Conservation (phyloP, 2,329 filamentous ascomycete genomes). For the Aspergillus sp. region DNA sequence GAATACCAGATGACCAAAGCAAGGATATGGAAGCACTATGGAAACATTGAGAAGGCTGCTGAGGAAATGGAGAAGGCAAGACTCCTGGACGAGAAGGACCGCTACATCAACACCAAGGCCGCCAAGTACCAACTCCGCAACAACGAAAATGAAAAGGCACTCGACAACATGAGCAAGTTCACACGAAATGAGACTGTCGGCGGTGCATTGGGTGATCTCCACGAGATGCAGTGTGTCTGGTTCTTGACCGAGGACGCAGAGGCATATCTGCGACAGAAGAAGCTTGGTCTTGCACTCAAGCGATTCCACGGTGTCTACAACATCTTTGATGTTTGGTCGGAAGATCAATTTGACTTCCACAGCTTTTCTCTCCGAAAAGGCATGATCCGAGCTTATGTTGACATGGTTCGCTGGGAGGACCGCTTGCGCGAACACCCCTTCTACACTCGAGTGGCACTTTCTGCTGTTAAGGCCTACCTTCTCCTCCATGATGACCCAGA, state of each 20-base stretch:
- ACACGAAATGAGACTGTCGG: slow-evolving; percentile 85
- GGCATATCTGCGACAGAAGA: slow-evolving; percentile 75
- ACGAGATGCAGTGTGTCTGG: slow-evolving; percentile 99
- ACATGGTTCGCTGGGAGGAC: slow-evolving; percentile 97
- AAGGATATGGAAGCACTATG: slow-evolving; percentile 86
- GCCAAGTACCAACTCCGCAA: slow-evolving; percentile 96
- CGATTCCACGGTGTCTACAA: slow-evolving; percentile 82
- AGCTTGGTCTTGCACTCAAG: slow-evolving; percentile 82
- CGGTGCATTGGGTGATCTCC: slow-evolving; percentile 81
- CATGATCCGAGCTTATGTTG: slow-evolving; percentile 88
- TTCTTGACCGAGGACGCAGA: slow-evolving; percentile 93
- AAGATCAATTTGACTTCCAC: slow-evolving; percentile 99
- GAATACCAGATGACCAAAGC: slow-evolving; percentile 96
- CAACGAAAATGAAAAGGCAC: slow-evolving; percentile 78
- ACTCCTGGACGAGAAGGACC: slow-evolving; percentile 78
- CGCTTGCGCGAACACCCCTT: slow-evolving; percentile 87
- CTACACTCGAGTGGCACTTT: slow-evolving; percentile 77
- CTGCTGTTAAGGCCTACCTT: slow-evolving; percentile 76
- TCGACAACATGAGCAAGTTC: slow-evolving; percentile 89
- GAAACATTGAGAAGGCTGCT: slow-evolving; percentile 72
- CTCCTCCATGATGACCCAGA: slow-evolving; percentile 71
- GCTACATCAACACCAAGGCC: slow-evolving; percentile 97
- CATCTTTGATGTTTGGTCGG: slow-evolving; percentile 96
- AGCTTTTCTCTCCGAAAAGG: slow-evolving; percentile 95
- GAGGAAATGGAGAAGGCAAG: slow-evolving; percentile 86